Base-by-base conservation (phyloP, 2,329 filamentous ascomycete genomes). In the Sarocladiaceae sp. region DNA sequence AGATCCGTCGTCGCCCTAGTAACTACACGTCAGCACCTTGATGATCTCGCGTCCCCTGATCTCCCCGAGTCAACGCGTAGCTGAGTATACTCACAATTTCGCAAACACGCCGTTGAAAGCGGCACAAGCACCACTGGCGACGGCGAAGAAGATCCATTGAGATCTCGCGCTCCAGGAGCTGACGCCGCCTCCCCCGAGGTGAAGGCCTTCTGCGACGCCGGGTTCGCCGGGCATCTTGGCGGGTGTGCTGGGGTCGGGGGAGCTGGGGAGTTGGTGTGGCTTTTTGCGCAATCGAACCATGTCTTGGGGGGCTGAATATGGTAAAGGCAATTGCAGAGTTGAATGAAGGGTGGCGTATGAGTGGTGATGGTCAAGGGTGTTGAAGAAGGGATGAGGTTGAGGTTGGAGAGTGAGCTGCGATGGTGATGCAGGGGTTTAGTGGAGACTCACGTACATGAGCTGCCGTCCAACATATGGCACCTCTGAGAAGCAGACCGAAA, bases 81-180 rank as follows among this genome's bases (percentile, higher is more conserved):
- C 6, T 7, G 31, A 10, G 6, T 33, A 15, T 32, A 71, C 78
- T 56, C 66, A 87, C 83, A 93, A 68, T 65, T 91, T 93, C 1
- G 87, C 87, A 68, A 91, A 89, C 4, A 87, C 82, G 47, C 86
- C 86, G 55, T 93, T 93, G 53, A 86, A 82, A 18, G 86, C 85
- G 24, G 87, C 87, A 56, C 85, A 90, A 44, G 77, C 80, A 49
- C 87, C 87, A 57, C 83, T 88, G 40, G 82, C 78, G 33, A 90
- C 61, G 33, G 87, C 84, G 50, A 85, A 74, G 42, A 82, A 65
- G 49, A 91, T 74, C 81, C 81, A 85, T 51, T 75, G 72, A 23
- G 58, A 53, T 11, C 55, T 57, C 20, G 51, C 66, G 53, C 55
- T 63, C 64, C 50, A 63, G 21, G 51, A 56, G 33, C 32, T 39